These are phyloP conservation scores for Schwanniomyces yamadae DNA, from an alignment of 805 yeast species.

Conservation along the genomic window DNA sequence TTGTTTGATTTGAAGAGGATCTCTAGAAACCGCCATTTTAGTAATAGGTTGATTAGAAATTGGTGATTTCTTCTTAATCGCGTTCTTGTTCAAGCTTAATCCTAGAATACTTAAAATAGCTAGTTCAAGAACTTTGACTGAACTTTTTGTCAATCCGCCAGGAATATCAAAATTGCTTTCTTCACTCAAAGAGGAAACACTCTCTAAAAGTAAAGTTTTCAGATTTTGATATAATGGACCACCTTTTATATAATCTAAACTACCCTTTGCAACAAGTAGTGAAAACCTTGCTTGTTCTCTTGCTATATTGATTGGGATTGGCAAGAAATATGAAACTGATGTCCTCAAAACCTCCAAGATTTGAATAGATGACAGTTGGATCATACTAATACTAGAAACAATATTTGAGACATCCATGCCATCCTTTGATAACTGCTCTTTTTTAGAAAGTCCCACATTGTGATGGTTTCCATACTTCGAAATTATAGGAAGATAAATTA, in stretches of 20 bases:
- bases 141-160: conserved; percentile 59
- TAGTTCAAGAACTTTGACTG: conserved; percentile 55
- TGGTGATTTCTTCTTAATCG: conserved; percentile 15
- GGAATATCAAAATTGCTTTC: conserved; percentile 56
- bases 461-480: conserved; percentile 42
- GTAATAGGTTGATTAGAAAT: conserved; percentile 17
- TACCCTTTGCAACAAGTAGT: conserved; percentile 67
- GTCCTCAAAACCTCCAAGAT: conserved; percentile 52
- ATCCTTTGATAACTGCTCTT: conserved; percentile 37
- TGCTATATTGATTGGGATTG: conserved; percentile 63
- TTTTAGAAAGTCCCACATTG: conserved; percentile 40
- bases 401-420: conserved; percentile 29
- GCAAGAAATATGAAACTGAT: conserved; percentile 44
- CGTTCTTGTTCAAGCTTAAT: conserved; percentile 35
- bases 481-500: conserved; percentile 41
- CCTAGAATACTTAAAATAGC: conserved; percentile 63
- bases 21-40: conserved; percentile 24
- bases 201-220: conserved; percentile 51
- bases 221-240: conserved; percentile 77
- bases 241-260: conserved; percentile 78
- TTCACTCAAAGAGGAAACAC: conserved; percentile 48
- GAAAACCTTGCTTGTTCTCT: conserved; percentile 64
- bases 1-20: conserved; percentile 9
- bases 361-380: conserved; percentile 68
- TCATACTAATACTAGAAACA: conserved; percentile 58